These are phyloP conservation scores for Collybiopsis confluens DNA, from an alignment of 768 basidiomycete genomes.

Conservation along the genomic window DNA sequence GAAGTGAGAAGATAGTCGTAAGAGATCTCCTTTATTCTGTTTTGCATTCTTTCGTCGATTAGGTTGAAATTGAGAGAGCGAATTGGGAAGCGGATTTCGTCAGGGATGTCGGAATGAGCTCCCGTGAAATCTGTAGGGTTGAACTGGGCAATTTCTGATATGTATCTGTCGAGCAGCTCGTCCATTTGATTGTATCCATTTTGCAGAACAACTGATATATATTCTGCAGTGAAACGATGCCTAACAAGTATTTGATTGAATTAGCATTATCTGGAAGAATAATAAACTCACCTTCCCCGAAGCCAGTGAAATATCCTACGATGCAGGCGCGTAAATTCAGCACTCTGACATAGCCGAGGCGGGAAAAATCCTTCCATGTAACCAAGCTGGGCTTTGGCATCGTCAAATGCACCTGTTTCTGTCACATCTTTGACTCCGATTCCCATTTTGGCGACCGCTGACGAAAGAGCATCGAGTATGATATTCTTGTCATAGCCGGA, in stretches of 20 bases:
- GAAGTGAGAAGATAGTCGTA: background rate
- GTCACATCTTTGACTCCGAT: background rate
- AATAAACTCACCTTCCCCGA: slow-evolving; percentile 1
- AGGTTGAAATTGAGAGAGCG: background rate
- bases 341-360: background rate
- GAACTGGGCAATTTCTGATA: background rate
- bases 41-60: background rate
- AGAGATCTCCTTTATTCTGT: background rate
- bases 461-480: background rate
- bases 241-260: background rate
- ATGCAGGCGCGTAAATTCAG: background rate
- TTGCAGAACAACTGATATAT: background rate
- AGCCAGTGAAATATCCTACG: background rate
- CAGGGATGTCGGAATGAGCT: background rate
- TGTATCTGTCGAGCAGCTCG: background rate
- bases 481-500: background rate
- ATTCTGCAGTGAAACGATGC: background rate
- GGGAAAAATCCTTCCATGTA: background rate
- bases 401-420: background rate
- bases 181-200: background rate
- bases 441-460: background rate
- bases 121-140: background rate
- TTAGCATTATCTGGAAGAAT: too few relatives aligned
- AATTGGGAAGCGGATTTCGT: background rate
- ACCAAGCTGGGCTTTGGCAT: background rate